Conservation (phyloP, 2,329 filamentous ascomycete species). For the Sporothrix mexicana region DNA sequence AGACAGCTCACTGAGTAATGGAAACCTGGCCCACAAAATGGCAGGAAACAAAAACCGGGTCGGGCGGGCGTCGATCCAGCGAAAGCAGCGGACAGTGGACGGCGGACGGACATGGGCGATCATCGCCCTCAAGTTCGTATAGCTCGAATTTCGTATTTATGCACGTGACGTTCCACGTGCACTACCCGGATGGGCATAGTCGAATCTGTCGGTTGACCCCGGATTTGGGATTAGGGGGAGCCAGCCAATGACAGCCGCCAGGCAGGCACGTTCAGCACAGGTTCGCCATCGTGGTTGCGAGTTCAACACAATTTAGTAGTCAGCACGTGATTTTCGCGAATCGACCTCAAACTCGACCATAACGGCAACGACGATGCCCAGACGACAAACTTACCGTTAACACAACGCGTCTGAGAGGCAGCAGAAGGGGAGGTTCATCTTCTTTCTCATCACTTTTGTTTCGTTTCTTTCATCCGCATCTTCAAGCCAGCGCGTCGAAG, state of each 20-base stretch:
- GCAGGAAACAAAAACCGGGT: conserved; percentile 8
- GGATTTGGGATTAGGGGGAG: background rate
- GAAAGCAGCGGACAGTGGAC: background rate
- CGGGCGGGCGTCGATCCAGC: conserved; percentile 7
- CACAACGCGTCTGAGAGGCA: background rate
- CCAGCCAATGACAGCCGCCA: background rate
- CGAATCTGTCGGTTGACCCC: background rate
- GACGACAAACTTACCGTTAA: background rate
- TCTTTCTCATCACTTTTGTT: background rate
- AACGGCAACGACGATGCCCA: background rate
- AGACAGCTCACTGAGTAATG: background rate
- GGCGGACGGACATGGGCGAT: background rate
- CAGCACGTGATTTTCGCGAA: conserved; percentile 8
- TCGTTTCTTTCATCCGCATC: background rate
- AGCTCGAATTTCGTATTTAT: background rate
- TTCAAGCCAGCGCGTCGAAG: background rate
- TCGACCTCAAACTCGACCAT: too few species aligned
- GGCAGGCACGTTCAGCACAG: conserved; percentile 15
- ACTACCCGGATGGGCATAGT: too few species aligned
- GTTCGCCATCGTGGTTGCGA: background rate
- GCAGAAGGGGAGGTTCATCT: background rate
- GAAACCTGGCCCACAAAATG: background rate
- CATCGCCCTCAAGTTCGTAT: background rate
- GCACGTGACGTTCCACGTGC: background rate
- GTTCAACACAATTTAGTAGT: background rate